phyloP scores from a whole-genome alignment of 148 eudicot genomes.

The Rhododendron vialii region DNA sequence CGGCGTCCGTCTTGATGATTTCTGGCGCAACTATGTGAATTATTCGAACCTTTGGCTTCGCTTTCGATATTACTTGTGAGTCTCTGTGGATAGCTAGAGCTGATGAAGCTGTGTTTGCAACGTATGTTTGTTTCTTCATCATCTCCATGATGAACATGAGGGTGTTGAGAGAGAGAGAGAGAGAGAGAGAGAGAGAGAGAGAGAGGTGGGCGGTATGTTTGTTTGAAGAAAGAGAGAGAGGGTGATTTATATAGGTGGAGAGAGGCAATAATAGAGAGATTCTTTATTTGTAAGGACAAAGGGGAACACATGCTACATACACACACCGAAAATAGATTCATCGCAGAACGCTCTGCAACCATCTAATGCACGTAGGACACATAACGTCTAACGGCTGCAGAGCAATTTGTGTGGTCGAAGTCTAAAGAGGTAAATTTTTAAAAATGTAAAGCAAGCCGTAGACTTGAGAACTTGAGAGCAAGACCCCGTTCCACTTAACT shows the following conservation, averaged over 20 bases:
- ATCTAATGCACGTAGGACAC: no score
- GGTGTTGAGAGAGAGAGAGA: not conserved
- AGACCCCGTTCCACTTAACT: no score
- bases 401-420: no score
- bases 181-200: not conserved
- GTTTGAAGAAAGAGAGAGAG: not conserved
- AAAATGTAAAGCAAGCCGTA: no score
- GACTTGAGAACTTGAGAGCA: no score
- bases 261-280: not conserved
- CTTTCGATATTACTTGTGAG: slow-evolving; percentile 34
- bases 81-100: slow-evolving; percentile 7
- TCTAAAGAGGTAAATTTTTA: no score
- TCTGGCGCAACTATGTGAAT: slow-evolving; percentile 53
- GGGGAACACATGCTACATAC: not conserved
- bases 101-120: not conserved
- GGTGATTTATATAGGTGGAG: not conserved
- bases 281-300: not conserved
- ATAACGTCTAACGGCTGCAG: no score
- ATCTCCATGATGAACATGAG: not conserved
- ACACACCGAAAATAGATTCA: no score
- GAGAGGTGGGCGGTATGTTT: not conserved
- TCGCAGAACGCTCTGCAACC: no score
- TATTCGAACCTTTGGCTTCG: slow-evolving; percentile 52
- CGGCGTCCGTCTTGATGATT: slow-evolving; percentile 49
- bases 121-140: not conserved